Conservation (phyloP, 768 basidiomycete species). For the Myochromella boudieri region DNA sequence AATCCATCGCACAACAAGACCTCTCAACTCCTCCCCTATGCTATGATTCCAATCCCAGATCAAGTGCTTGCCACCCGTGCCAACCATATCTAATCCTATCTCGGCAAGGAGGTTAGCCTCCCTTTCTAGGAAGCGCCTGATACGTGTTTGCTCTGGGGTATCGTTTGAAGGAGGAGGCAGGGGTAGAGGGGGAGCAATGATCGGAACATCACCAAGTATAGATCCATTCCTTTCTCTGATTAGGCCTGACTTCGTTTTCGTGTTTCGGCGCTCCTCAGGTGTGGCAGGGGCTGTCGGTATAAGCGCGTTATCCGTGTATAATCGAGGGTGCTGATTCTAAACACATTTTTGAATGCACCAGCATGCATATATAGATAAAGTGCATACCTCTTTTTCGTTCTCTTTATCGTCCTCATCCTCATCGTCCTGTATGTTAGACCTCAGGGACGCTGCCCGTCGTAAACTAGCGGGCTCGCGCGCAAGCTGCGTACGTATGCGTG, state of each 20-base stretch:
- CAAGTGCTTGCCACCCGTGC: background rate
- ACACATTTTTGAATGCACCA: too few species aligned
- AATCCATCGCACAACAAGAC: constrained; percentile 42
- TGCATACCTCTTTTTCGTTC: background rate
- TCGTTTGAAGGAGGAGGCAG: constrained; percentile 34
- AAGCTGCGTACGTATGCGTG: constrained; percentile 9
- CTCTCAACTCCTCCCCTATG: constrained; percentile 34
- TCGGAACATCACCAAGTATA: constrained; percentile 34
- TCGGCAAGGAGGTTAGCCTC: constrained; percentile 30
- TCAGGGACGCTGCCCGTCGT: constrained; percentile 38
- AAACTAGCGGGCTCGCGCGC: constrained; percentile 38
- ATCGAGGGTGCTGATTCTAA: too few species aligned
- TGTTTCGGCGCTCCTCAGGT: background rate
- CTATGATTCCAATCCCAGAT: constrained; percentile 4
- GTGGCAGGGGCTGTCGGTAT: constrained; percentile 7
- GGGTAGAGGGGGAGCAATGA: constrained; percentile 52
- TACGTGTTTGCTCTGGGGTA: constrained; percentile 42
- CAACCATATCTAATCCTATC: constrained; percentile 22
- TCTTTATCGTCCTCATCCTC: constrained; percentile 10
- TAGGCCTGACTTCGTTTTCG: background rate
- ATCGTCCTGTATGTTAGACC: constrained; percentile 25
- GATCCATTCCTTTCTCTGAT: background rate
- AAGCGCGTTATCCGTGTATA: too few species aligned
- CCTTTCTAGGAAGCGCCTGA: constrained; percentile 38
- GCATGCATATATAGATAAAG: too few species aligned